These are phyloP conservation scores for Penicillium sp. DNA, from an alignment of 2,329 filamentous ascomycete genomes.

Conservation along the genomic window DNA sequence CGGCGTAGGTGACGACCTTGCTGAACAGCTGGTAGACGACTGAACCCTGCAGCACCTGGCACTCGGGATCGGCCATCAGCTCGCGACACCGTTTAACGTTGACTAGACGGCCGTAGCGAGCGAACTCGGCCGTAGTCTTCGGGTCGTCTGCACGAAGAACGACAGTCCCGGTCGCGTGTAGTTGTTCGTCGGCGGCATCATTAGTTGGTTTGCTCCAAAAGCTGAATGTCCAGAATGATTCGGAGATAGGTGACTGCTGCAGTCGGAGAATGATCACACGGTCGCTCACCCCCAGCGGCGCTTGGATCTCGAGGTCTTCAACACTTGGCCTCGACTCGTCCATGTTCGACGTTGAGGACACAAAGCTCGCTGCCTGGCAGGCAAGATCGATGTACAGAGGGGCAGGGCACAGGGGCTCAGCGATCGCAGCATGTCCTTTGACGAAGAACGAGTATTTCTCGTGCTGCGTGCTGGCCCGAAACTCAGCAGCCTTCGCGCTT, in stretches of 20 bases:
- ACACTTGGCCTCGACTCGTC: neutral
- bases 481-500: neutral
- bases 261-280: constrained; percentile 1
- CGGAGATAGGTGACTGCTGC: neutral
- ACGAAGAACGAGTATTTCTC: constrained; percentile 7
- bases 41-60: neutral
- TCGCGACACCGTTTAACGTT: neutral
- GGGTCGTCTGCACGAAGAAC: neutral
- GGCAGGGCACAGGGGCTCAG: constrained; percentile 17
- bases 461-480: constrained; percentile 7
- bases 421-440: constrained; percentile 21
- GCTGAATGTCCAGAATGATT: neutral
- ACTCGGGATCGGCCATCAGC: neutral
- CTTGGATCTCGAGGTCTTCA: constrained; percentile 8
- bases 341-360: neutral
- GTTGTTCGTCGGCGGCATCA: neutral
- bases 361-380: neutral
- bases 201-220: neutral
- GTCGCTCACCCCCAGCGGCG: neutral
- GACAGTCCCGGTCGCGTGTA: neutral
- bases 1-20: constrained; percentile 4
- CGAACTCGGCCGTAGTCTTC: neutral
- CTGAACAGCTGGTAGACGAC: neutral
- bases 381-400: constrained; percentile 19
- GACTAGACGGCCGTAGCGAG: neutral